Evolutionary conservation across 148 eudicot genomes (phyloP), one percentile per base, ranked within the genome.

Genomic region (Camellia granthamiana): DNA sequence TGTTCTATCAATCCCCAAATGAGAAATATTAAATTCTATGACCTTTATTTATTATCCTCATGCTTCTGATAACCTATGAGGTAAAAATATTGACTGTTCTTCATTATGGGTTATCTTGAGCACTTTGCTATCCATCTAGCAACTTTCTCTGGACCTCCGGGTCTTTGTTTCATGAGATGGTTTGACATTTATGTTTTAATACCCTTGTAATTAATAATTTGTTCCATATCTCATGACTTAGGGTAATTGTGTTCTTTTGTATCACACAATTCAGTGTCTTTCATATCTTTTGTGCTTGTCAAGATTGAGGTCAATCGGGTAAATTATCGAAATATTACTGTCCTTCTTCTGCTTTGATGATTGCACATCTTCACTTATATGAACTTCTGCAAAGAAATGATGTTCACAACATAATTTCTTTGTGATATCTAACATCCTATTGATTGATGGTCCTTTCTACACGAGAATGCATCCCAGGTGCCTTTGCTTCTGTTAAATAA

Each of bases 221-320:
- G 51, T 47, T 47, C 7, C 6, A 47, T 47, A 47, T 5, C 51
- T 47, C 7, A 4, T 5, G 51, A 47, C 3, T 4, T 47, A 4
- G 2, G 51, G 3, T 47, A 47, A 14, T 41, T 70, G 38, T 46
- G 56, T 15, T n/a, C 9, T 47, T 30, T 47, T 16, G 55, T 46
- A 70, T 55, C 56, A 70, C 51, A 18, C 55, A 6, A 15, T 4
- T 69, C 12, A 21, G n/a, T 42, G 43, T 46, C 9, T 7, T 19
- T 46, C 74, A 70, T 47, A 11, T 47, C 74, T 56, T 46, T 70
- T 18, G 8, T 46, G 74, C 38, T 70, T 69, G 73, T 69, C 54
- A 46, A 18, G 19, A 18, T 23, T n/a, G 19, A 46, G 74, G 56
- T 47, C 73, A 3, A 2, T 54, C 63, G 16, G 4, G 0, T 15